Conservation (phyloP, 1,284 basidiomycete genomes). For the Vanrija humicola region DNA sequence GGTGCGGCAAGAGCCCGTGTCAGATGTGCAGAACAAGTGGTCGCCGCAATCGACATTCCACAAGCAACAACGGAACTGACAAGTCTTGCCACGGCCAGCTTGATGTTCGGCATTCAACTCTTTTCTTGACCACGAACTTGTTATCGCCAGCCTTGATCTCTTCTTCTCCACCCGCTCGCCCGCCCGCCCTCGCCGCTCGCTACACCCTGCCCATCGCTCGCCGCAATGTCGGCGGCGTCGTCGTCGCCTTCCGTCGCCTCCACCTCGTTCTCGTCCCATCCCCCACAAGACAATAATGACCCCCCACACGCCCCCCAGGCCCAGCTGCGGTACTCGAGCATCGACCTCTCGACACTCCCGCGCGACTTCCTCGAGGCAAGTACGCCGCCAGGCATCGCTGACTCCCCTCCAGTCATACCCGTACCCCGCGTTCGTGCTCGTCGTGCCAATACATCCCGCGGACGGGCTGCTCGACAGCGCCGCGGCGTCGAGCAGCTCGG, state of each 20-base stretch:
- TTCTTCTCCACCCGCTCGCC: no score
- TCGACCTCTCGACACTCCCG: background rate
- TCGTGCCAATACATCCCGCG: background rate
- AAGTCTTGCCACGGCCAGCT: no score
- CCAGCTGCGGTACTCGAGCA: background rate
- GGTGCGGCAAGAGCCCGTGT: no score
- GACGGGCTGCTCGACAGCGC: no score
- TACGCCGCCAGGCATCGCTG: background rate
- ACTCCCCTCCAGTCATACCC: conserved; percentile 28
- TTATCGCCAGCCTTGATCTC: no score
- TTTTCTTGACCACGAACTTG: no score
- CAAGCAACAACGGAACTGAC: no score
- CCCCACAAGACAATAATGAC: background rate
- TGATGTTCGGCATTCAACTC: no score
- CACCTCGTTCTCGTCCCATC: background rate
- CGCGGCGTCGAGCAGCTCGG: no score
- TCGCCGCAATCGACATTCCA: no score
- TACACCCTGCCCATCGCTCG: background rate
- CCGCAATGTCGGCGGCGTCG: background rate
- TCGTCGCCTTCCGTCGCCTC: background rate
- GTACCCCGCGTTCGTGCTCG: background rate
- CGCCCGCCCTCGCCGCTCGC: background rate
- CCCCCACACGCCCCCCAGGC: background rate
- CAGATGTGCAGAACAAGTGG: no score
- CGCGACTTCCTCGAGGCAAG: background rate